Base-by-base conservation (phyloP, 768 basidiomycete species). In the Podaxis sp. region DNA sequence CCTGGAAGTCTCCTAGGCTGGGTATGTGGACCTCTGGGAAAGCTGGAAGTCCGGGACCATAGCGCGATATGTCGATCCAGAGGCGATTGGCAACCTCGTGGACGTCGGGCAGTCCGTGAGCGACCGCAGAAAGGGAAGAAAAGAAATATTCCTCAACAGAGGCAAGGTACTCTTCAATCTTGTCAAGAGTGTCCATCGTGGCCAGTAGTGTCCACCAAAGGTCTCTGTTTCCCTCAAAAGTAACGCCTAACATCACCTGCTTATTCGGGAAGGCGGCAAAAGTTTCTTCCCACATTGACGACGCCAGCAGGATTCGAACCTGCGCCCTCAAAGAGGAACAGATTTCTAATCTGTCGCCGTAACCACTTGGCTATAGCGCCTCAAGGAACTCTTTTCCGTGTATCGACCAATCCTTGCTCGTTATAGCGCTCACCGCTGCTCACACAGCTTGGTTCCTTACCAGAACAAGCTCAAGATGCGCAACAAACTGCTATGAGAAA, bases 281-380 rank as follows among this genome's bases (percentile, higher is more conserved):
- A 47, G n/a, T n/a, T n/a, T n/a, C n/a, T n/a, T n/a, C n/a, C n/a
- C n/a, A n/a, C n/a, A n/a, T n/a, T n/a, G n/a, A 4, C 64, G 64
- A 65, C 64, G 61, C 61, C 61, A 62, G 64, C 64, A 65, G 64
- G 64, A 65, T 61, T 65, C 61, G 64, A 65, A 84, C 83, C 81
- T 84, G 78, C 84, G 84, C 84, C 78, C 83, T 79, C 80, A 81
- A 81, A 84, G 80, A 79, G 83, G 78, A 84, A 84, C 81, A 84
- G 82, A 84, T 84, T 71, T 84, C 83, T 84, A 85, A 84, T 87
- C 83, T 84, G 83, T 86, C 85, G 85, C 85, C 81, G 81, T 87
- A 86, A 86, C 85, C 84, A 85, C 85, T 86, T 86, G 82, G 85
- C 84, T 85, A 87, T 86, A 84, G 85, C 83, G 84, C 83, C 85